Conservation (phyloP, 495 filamentous ascomycete genomes). For the Podospora pseudopauciseta region DNA sequence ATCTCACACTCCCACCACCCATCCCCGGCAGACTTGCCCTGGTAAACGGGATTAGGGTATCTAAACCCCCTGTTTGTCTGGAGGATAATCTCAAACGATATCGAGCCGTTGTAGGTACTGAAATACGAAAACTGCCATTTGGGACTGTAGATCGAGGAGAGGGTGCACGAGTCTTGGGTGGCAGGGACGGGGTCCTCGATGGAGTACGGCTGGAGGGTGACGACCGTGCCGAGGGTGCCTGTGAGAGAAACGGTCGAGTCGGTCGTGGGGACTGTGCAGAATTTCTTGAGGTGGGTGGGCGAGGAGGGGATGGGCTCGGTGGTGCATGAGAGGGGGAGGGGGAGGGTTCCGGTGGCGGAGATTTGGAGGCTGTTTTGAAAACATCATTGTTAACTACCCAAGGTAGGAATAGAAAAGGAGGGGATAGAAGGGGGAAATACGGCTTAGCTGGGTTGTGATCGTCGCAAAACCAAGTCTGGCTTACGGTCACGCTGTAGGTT, state of each 20-base stretch:
- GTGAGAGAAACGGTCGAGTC: conserved; percentile 1
- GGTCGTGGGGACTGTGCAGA: conserved; percentile 1
- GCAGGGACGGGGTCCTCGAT: conserved; percentile 26
- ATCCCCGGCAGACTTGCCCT: conserved; percentile 1
- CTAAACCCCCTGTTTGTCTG: conserved; percentile 21
- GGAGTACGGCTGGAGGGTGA: conserved; percentile 24
- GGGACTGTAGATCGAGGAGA: conserved; percentile 26
- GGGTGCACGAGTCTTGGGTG: conserved; percentile 28
- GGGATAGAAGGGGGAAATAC: conserved; percentile 5
- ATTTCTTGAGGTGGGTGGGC: background rate
- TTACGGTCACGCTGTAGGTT: conserved; percentile 20
- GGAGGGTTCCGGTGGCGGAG: conserved; percentile 12
- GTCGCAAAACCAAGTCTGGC: conserved; percentile 35
- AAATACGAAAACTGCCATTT: conserved; percentile 28
- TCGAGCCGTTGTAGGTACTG: background rate
- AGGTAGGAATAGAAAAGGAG: background rate
- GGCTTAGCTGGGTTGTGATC: conserved; percentile 28
- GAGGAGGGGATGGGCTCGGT: background rate
- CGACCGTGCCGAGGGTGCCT: conserved; percentile 15
- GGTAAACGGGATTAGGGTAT: conserved; percentile 23
- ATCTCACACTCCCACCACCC: conserved; percentile 24
- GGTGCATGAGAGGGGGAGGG: conserved; percentile 13
- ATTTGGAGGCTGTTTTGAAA: conserved; percentile 9
- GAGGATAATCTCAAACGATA: conserved; percentile 28
- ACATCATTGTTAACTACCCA: background rate